phyloP scores from a whole-genome alignment of 164 flowering plant species.

The Chloranthus sessilifolius region DNA sequence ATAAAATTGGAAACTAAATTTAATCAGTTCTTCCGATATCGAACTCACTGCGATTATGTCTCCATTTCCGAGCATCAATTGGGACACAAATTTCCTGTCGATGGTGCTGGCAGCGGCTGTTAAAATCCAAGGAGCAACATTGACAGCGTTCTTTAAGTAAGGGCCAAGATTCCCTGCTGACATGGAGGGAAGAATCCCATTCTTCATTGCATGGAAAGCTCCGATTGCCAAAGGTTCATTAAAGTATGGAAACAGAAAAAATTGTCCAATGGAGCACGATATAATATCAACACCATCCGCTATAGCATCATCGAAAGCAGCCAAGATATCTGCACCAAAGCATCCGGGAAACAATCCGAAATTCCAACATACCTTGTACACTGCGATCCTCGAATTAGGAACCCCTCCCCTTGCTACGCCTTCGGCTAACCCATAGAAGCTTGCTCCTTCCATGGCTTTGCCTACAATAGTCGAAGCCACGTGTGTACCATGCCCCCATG shows the following conservation, averaged over 20 bases:
- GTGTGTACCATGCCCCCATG: neutral
- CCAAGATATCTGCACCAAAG: neutral
- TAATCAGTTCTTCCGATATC: too few relatives aligned
- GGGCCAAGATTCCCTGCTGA: neutral
- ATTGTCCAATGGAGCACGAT: neutral
- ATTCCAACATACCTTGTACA: neutral
- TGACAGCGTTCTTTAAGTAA: neutral
- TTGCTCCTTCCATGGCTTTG: neutral
- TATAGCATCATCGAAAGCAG: neutral
- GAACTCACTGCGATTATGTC: neutral
- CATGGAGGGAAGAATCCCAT: neutral
- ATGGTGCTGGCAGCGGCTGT: neutral
- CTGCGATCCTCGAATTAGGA: neutral
- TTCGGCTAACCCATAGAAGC: neutral
- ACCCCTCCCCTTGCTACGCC: neutral
- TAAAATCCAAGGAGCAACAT: neutral
- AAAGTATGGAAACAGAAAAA: neutral
- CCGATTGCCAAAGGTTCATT: neutral
- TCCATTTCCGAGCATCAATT: neutral
- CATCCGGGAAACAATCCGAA: neutral
- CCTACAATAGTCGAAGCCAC: neutral
- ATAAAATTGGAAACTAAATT: too few relatives aligned
- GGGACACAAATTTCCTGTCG: neutral
- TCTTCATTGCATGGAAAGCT: neutral
- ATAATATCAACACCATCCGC: neutral